These are phyloP conservation scores for Ramularia endophylla DNA, from an alignment of 2,329 filamentous ascomycete genomes.

Conservation along the genomic window DNA sequence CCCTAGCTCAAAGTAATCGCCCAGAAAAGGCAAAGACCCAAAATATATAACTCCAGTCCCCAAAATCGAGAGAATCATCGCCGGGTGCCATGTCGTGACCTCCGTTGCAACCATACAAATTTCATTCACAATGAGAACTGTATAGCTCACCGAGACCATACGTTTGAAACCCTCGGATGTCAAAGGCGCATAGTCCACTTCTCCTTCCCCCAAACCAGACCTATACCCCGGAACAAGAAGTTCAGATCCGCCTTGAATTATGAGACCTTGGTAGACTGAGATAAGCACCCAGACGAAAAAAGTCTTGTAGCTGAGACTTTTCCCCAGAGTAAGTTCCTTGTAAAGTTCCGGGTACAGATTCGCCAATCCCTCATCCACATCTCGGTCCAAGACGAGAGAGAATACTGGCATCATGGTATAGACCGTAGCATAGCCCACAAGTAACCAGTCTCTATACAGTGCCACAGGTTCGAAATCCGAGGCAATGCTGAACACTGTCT, in stretches of 20 bases:
- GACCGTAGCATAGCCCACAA: slow-evolving; percentile 92
- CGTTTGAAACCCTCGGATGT: slow-evolving; percentile 29
- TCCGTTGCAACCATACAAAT: slow-evolving; percentile 95
- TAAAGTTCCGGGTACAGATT: slow-evolving; percentile 97
- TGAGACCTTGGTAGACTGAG: slow-evolving; percentile 87
- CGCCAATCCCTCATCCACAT: slow-evolving; percentile 88
- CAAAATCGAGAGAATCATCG: slow-evolving; percentile 80
- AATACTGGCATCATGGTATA: slow-evolving; percentile 94
- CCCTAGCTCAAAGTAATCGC: slow-evolving; percentile 78
- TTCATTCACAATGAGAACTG: slow-evolving; percentile 87
- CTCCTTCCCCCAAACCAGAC: too few species aligned
- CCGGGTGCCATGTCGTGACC: slow-evolving; percentile 92
- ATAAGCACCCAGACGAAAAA: slow-evolving; percentile 98
- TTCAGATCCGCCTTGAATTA: slow-evolving; percentile 93
- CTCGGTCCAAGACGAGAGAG: slow-evolving; percentile 86
- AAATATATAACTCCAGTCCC: slow-evolving; percentile 79
- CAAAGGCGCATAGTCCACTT: slow-evolving; percentile 12
- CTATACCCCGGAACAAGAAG: slow-evolving; percentile 70
- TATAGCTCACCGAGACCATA: slow-evolving; percentile 90
- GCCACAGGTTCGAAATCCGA: slow-evolving; percentile 89
- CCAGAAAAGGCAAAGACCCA: slow-evolving; percentile 77
- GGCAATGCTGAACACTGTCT: slow-evolving; percentile 96
- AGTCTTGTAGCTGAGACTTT: slow-evolving; percentile 81
- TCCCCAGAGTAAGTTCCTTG: slow-evolving; percentile 88
- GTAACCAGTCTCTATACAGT: slow-evolving; percentile 91